These are phyloP conservation scores for Ganoderma resinaceum DNA, from an alignment of 1,284 basidiomycete species.

Conservation along the genomic window DNA sequence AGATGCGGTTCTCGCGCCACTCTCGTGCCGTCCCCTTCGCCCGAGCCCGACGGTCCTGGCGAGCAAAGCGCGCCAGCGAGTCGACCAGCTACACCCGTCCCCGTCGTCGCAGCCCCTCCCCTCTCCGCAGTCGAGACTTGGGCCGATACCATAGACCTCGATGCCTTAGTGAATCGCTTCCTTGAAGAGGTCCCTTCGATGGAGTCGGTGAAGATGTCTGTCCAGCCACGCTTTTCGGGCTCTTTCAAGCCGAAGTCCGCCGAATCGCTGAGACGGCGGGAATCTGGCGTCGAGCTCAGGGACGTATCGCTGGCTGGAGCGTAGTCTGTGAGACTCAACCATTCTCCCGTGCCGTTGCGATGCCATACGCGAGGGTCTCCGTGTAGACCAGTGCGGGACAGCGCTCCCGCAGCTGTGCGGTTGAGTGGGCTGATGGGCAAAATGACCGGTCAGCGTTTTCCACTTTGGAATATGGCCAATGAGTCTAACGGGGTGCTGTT, in stretches of 20 bases:
- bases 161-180: neutral
- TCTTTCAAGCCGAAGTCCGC: neutral
- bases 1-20: neutral
- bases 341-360: neutral
- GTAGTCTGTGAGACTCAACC: neutral
- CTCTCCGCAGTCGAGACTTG: neutral
- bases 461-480: neutral
- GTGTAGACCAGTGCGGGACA: neutral
- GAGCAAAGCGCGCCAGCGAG: neutral
- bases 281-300: neutral
- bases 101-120: neutral
- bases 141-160: neutral
- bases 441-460: neutral
- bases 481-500: neutral
- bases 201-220: neutral
- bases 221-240: neutral
- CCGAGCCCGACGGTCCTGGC: neutral
- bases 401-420: neutral
- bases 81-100: neutral
- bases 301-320: neutral
- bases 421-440: too few relatives aligned
- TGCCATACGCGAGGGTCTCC: neutral
- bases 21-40: neutral
- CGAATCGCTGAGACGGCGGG: neutral
- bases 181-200: conserved; percentile 5